Conservation (phyloP, 2,329 filamentous ascomycete species). For the Microcyclosporella mali region DNA sequence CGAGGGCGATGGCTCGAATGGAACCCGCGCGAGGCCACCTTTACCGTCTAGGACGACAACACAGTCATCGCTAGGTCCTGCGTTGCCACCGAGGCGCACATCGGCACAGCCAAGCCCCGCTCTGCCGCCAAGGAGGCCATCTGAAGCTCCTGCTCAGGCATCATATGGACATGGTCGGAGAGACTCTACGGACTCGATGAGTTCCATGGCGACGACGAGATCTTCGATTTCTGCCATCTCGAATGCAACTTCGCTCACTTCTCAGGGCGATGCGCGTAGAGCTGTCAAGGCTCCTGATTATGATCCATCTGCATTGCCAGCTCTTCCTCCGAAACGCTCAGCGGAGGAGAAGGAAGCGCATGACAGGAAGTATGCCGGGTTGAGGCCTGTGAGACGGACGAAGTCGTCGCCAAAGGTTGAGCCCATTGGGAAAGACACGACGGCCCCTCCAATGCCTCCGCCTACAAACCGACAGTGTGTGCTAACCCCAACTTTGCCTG, state of each 20-base stretch:
- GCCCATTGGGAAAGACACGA: slow-evolving; percentile 18
- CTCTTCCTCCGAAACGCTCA: slow-evolving; percentile 47
- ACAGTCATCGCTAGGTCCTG: slow-evolving; percentile 32
- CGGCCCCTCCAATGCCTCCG: slow-evolving; percentile 19
- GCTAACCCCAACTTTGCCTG: slow-evolving; percentile 9
- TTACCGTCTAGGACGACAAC: slow-evolving; percentile 41
- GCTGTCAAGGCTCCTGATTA: slow-evolving; percentile 46
- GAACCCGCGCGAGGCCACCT: slow-evolving; percentile 31
- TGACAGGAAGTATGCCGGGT: slow-evolving; percentile 18
- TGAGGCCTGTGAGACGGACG: slow-evolving; percentile 18
- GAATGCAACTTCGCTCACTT: slow-evolving; percentile 29
- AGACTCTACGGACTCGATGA: slow-evolving; percentile 46
- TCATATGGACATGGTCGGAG: slow-evolving; percentile 30
- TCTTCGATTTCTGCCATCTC: slow-evolving; percentile 48
- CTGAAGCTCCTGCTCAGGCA: slow-evolving; percentile 30
- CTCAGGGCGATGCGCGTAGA: slow-evolving; percentile 18
- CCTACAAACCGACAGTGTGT: slow-evolving; percentile 8
- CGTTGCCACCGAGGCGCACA: slow-evolving; percentile 43
- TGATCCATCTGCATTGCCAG: slow-evolving; percentile 50
- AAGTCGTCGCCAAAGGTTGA: slow-evolving; percentile 21
- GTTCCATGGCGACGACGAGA: slow-evolving; percentile 43
- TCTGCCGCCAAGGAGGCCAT: slow-evolving; percentile 41
- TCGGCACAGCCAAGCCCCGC: slow-evolving; percentile 32
- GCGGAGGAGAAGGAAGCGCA: slow-evolving; percentile 36
- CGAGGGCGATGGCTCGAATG: slow-evolving; percentile 15